Conservation (phyloP, 2,329 filamentous ascomycete genomes). For the Colletotrichum incanum region DNA sequence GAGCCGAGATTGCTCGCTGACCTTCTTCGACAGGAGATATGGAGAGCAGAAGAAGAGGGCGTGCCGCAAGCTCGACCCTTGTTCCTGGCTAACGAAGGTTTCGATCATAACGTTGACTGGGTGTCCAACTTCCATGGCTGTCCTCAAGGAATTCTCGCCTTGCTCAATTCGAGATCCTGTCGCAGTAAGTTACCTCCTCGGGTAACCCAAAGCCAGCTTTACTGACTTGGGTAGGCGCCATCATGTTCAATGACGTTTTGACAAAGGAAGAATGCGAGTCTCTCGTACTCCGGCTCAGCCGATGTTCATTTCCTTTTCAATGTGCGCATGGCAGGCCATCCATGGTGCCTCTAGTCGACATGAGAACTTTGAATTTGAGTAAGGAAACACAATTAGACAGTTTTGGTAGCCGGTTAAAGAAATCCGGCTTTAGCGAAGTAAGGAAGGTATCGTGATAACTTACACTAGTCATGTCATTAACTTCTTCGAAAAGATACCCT, state of each 20-base stretch:
- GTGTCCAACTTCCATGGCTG: slow-evolving; percentile 76
- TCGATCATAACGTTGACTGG: slow-evolving; percentile 63
- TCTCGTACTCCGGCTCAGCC: slow-evolving; percentile 71
- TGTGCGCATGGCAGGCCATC: slow-evolving; percentile 85
- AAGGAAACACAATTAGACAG: background rate
- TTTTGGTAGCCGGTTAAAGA: slow-evolving; percentile 41
- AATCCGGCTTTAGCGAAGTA: background rate
- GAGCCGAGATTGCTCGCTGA: slow-evolving; percentile 82
- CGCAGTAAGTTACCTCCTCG: slow-evolving; percentile 65
- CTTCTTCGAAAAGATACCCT: slow-evolving; percentile 21
- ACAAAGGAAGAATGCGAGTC: slow-evolving; percentile 69
- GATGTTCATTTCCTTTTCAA: slow-evolving; percentile 83
- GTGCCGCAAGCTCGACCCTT: slow-evolving; percentile 13
- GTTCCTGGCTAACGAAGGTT: background rate
- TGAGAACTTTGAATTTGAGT: slow-evolving; percentile 52
- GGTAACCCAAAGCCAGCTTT: slow-evolving; percentile 3
- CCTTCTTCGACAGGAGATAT: slow-evolving; percentile 82
- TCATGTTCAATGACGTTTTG: slow-evolving; percentile 88
- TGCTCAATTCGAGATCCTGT: slow-evolving; percentile 83
- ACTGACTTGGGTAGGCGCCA: slow-evolving; percentile 64
- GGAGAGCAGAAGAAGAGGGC: slow-evolving; percentile 71
- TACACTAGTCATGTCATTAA: background rate
- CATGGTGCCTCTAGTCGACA: slow-evolving; percentile 74
- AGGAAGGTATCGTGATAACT: background rate
- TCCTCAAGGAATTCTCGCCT: slow-evolving; percentile 81